Base-by-base conservation (phyloP, 257 asterid genomes). In the Nemophila menziesii region DNA sequence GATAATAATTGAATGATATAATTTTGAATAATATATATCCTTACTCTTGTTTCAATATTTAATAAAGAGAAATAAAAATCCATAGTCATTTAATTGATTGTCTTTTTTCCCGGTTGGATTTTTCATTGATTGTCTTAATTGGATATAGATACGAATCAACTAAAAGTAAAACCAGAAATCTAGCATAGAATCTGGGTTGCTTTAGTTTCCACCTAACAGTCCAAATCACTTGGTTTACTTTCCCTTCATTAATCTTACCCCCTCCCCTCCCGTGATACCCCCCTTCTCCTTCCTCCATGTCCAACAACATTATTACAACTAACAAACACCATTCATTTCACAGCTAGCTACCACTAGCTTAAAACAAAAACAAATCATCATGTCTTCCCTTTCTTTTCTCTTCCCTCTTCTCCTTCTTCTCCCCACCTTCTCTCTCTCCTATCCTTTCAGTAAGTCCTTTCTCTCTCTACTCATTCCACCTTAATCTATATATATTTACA, bases 371-470 rank as follows among this genome's bases (percentile, higher is more conserved):
- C 16, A 1, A 2, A 12, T 1, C 0, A 40, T 40, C 44, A 40
- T 16, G 22, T 7, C 10, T 10, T 40, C 44, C 8, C 22, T 40
- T 29, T 29, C 10, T 29, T n/a, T 38, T 48, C 7, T 29, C 27
- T 22, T 24, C 46, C 5, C 47, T 33, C n/a, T n/a, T n/a, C 7
- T 41, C 17, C 21, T 14, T 27, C 44, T 8, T 43, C 38, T 46
- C 16, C 27, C 40, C 0, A 34, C 45, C 39, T 16, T 20, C 21
- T 54, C 51, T 14, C 41, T 61, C 24, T 54, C 52, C 43, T 48
- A 53, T 55, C 53, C 56, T n/a, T 54, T 13, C 24, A 42, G 61
- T 54, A 36, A 53, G 61, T 43, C 22, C n/a, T 16, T 3, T 20
- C 16, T 10, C 11, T 8, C 18, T 33, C 4, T 23, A 4, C 19